Evolutionary conservation across 1,284 basidiomycete genomes (phyloP).

Genomic region (Malassezia restricta): DNA sequence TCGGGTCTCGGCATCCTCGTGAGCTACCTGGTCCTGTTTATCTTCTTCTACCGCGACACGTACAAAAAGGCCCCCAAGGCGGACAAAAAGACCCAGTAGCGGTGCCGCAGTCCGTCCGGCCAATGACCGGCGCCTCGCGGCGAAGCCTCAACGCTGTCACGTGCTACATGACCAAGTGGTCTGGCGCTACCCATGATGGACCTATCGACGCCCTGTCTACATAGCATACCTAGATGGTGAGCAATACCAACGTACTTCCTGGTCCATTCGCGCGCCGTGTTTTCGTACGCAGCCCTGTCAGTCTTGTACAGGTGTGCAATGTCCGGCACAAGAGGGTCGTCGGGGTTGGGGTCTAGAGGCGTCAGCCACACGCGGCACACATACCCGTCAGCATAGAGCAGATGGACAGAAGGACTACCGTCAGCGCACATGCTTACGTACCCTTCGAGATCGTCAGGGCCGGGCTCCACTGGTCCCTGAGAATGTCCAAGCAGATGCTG

Average conservation of each 20-base stretch:
- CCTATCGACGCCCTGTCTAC: not conserved
- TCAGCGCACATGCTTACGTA: not conserved
- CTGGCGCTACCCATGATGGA: no score
- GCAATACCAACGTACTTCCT: slow-evolving; percentile 31
- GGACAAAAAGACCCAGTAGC: not conserved
- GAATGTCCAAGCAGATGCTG: slow-evolving; percentile 93
- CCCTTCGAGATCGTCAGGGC: slow-evolving; percentile 91
- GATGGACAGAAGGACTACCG: slow-evolving; percentile 27
- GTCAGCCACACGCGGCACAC: not conserved
- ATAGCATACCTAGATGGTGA: slow-evolving; percentile 15
- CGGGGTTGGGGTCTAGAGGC: slow-evolving; percentile 41
- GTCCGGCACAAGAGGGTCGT: slow-evolving; percentile 46
- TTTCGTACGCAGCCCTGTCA: slow-evolving; percentile 43
- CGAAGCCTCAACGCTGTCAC: no score
- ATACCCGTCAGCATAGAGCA: slow-evolving; percentile 43
- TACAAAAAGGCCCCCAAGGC: slow-evolving; percentile 37
- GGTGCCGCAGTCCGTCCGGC: not conserved
- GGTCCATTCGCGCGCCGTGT: slow-evolving; percentile 45
- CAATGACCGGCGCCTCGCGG: not conserved
- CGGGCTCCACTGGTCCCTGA: slow-evolving; percentile 68
- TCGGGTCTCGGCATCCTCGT: slow-evolving; percentile 80
- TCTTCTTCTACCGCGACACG: slow-evolving; percentile 46
- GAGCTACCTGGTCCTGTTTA: slow-evolving; percentile 54
- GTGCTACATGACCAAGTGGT: no score
- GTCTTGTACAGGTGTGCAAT: slow-evolving; percentile 46